Conservation (phyloP, 2,329 filamentous ascomycete genomes). For the Ophiocordyceps sinensis region DNA sequence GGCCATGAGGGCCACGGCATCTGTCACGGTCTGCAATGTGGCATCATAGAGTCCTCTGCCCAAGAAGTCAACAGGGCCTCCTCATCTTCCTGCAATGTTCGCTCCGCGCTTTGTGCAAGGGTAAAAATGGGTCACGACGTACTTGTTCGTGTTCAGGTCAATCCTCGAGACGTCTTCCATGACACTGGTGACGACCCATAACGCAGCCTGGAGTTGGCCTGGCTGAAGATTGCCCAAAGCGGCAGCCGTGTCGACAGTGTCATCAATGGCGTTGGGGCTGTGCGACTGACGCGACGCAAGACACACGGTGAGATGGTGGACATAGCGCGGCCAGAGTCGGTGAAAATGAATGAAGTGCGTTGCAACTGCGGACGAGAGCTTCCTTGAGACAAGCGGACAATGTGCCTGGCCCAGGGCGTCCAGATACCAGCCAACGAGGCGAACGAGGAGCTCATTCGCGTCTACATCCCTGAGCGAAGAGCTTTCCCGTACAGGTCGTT, state of each 20-base stretch:
- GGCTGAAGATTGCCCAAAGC: constrained; percentile 32
- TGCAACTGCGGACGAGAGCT: constrained; percentile 63
- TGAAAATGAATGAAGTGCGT: constrained; percentile 63
- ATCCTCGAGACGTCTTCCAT: constrained; percentile 35
- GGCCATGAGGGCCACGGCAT: constrained; percentile 25
- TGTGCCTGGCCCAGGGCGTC: constrained; percentile 34
- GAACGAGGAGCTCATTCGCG: constrained; percentile 42
- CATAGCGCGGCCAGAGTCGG: constrained; percentile 48
- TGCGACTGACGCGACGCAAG: constrained; percentile 22
- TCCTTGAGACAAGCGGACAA: constrained; percentile 50
- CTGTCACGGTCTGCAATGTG: constrained; percentile 24
- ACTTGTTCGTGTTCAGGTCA: constrained; percentile 48
- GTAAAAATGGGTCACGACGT: constrained; percentile 7
- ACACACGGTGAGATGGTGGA: constrained; percentile 45
- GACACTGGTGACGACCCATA: constrained; percentile 43
- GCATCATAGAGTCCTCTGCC: constrained; percentile 21
- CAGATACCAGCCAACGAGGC: constrained; percentile 49
- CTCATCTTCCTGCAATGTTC: no score
- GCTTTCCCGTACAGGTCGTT: constrained; percentile 11
- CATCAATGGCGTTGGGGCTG: constrained; percentile 8
- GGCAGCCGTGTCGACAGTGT: constrained; percentile 25
- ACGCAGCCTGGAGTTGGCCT: constrained; percentile 36
- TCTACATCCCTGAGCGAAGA: constrained; percentile 40
- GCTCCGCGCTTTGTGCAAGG: no score
- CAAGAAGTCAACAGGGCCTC: constrained; percentile 2